A percentile compares a stretch with the other conserved stretches of the same genome.
Evolutionary conservation across 495 filamentous ascomycete species (phyloP).

Genomic region (Hypoxylon lienhwacheense): DNA sequence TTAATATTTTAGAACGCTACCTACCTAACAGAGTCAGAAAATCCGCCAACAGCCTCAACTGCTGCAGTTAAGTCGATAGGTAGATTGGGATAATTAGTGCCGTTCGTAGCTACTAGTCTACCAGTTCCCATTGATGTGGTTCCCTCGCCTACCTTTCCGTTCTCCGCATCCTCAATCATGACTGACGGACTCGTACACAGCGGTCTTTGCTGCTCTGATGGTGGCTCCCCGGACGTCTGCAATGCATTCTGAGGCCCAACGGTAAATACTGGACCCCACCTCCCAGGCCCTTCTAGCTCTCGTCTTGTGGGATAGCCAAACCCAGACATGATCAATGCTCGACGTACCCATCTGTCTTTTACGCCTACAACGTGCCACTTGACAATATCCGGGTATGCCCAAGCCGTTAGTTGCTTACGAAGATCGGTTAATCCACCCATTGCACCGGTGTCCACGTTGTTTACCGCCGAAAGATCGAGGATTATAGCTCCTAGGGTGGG

Average conservation of each 20-base stretch:
- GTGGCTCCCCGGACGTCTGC: not conserved
- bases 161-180: not conserved
- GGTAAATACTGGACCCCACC: not conserved
- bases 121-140: not conserved
- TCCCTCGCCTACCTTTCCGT: not conserved
- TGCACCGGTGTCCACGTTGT: not conserved
- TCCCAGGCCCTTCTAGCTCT: not conserved
- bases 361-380: conserved; percentile 7
- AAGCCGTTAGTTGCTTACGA: conserved; percentile 2
- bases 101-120: not conserved
- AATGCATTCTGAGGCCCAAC: not conserved
- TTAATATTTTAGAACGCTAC: no score
- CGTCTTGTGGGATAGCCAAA: not conserved
- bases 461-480: conserved; percentile 9
- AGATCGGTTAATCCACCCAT: conserved; percentile 1
- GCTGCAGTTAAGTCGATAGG: conserved; percentile 2
- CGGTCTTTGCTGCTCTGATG: not conserved
- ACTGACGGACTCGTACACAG: not conserved
- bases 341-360: conserved; percentile 4
- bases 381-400: not conserved
- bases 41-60: not conserved
- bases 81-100: conserved; percentile 9
- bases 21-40: not conserved
- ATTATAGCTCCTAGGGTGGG: conserved; percentile 3
- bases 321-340: not conserved